Evolutionary conservation across 192 early-diverging fungal species (phyloP), one percentile per base, ranked within the genome.

Genomic region (Gamsiella multidivaricata): DNA sequence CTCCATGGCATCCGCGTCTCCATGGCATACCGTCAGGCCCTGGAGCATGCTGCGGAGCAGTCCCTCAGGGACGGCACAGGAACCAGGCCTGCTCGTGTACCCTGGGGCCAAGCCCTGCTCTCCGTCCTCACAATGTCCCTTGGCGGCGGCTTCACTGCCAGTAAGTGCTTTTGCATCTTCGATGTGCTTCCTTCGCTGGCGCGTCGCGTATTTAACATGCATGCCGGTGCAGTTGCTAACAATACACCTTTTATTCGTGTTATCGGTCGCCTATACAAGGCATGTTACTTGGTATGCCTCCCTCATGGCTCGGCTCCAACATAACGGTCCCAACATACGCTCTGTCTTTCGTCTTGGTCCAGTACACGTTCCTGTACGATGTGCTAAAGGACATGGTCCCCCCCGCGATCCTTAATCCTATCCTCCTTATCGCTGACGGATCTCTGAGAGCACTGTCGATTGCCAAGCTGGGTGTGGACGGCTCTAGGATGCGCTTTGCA

Each of bases 221-320:
- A n/a, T n/a, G n/a, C n/a, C n/a, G n/a, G n/a, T n/a, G n/a, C n/a
- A n/a, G n/a, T n/a, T n/a, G n/a, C n/a, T n/a, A n/a, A 31, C 20
- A 2, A 4, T 36, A 0, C 17, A 5, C 34, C 20, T 9, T 25
- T 26, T 65, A 50, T 17, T 42, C 41, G 10, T 42, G 41, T 42
- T 42, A 42, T 42, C 41, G 17, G 10, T 42, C 47, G n/a, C n/a
- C n/a, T n/a, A n/a, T n/a, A n/a, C n/a, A n/a, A 78, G 74, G 74
- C 54, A 63, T 78, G 29, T 45, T 78, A 36, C 74, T 78, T 17
- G 74, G 74, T 31, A 78, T 78, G 74, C 74, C 74, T 33, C 74
- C 74, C 3, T 63, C 74, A n/a, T 78, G 74, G 74, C 74, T 78
- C n/a, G 74, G 74, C 3, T 78, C 74, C 23, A 78, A 78, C 25